Evolutionary conservation across 2,329 filamentous ascomycete species (phyloP).

Genomic region (Fusarium stilboides): DNA sequence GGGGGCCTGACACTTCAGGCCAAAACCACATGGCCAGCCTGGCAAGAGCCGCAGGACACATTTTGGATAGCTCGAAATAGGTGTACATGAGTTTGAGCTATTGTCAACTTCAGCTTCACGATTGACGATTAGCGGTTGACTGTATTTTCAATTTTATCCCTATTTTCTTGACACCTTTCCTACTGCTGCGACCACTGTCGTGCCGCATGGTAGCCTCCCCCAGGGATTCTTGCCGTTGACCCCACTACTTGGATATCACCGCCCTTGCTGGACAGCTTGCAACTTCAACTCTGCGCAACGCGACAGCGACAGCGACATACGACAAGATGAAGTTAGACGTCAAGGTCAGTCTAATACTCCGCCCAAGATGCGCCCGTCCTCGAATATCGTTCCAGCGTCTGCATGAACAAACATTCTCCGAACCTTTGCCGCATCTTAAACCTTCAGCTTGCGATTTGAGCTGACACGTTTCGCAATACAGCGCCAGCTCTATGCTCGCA

Average conservation of each 20-base stretch:
- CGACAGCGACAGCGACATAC: conserved; percentile 42
- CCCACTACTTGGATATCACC: conserved; percentile 51
- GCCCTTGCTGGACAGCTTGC: conserved; percentile 51
- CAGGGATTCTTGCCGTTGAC: conserved; percentile 48
- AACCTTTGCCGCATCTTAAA: conserved; percentile 4
- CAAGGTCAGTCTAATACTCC: conserved; percentile 53
- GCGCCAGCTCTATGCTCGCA: conserved; percentile 76
- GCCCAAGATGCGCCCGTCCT: conserved; percentile 4
- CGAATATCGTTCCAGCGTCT: not conserved
- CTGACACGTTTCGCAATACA: conserved; percentile 51
- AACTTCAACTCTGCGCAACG: conserved; percentile 48
- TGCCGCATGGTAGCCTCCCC: conserved; percentile 47
- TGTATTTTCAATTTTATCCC: not conserved
- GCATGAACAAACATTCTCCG: not conserved
- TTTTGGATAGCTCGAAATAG: conserved; percentile 51
- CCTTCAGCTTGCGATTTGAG: conserved; percentile 38
- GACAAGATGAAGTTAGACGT: conserved; percentile 61
- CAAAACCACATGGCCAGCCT: conserved; percentile 50
- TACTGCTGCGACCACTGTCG: conserved; percentile 21
- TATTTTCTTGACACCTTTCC: not conserved
- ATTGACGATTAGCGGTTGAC: conserved; percentile 41
- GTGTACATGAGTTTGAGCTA: conserved; percentile 43
- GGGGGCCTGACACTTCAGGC: conserved; percentile 48
- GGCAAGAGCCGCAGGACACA: conserved; percentile 52
- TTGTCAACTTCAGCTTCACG: conserved; percentile 35